Conservation (phyloP, 2,329 filamentous ascomycete species). For the Ophiosphaerella herpotricha region DNA sequence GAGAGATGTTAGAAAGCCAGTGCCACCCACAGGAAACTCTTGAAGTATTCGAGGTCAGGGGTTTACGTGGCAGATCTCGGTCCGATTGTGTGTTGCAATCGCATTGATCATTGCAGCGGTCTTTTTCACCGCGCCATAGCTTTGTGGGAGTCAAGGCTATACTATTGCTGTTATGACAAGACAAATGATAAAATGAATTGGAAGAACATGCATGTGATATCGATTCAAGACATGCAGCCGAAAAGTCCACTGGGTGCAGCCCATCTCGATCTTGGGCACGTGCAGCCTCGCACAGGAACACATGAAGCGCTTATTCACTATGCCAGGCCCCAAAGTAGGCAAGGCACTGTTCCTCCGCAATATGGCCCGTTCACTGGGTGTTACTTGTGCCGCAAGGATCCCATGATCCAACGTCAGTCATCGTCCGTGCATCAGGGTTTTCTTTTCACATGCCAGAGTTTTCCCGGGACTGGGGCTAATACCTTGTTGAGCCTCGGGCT, state of each 20-base stretch:
- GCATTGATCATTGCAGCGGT: not conserved
- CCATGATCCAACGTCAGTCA: not conserved
- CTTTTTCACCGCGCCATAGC: not conserved
- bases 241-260: not conserved
- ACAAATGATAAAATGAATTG: not conserved
- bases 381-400: conserved; percentile 2
- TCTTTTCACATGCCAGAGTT: conserved; percentile 8
- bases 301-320: not conserved
- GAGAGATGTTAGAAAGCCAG: no score
- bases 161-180: no score
- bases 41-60: not conserved
- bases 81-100: not conserved
- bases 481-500: conserved; percentile 15
- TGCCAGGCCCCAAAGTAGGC: conserved; percentile 3
- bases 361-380: conserved; percentile 3
- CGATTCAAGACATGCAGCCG: not conserved
- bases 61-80: not conserved
- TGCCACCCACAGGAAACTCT: no score
- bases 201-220: not conserved
- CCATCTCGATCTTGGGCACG: conserved; percentile 1
- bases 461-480: not conserved
- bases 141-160: no score
- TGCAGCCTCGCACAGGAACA: conserved; percentile 1
- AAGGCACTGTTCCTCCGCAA: conserved; percentile 10
- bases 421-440: conserved; percentile 1